phyloP scores from a whole-genome alignment of 768 basidiomycete species.

The Hericium alpestre region DNA sequence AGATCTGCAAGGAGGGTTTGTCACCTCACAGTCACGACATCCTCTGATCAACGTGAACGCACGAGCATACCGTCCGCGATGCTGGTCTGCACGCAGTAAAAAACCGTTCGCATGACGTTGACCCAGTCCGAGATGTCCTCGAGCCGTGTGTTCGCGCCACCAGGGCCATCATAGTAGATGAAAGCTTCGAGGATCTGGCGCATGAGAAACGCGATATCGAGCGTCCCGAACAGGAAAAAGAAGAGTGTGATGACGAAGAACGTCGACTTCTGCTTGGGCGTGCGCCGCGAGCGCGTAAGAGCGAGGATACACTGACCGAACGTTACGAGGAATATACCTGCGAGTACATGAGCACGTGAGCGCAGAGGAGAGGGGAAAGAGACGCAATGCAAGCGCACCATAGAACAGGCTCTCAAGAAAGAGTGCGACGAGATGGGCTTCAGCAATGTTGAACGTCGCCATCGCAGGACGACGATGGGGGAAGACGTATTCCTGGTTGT shows the following conservation, averaged over 20 bases:
- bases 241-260: conserved; percentile 28
- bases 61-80: conserved; percentile 35
- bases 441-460: neutral
- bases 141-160: conserved; percentile 24
- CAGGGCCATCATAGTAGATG: conserved; percentile 20
- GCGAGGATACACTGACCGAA: conserved; percentile 21
- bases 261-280: conserved; percentile 16
- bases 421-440: conserved; percentile 1
- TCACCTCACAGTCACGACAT: neutral
- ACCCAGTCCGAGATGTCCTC: conserved; percentile 28
- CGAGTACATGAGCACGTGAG: too few relatives aligned
- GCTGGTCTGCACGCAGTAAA: conserved; percentile 32
- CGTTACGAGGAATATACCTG: conserved; percentile 10
- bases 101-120: conserved; percentile 31
- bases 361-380: neutral
- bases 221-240: conserved; percentile 30
- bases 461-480: too few relatives aligned
- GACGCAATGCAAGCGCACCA: conserved; percentile 3
- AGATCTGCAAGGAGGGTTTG: conserved; percentile 2
- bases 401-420: conserved; percentile 12
- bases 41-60: neutral
- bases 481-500: too few relatives aligned
- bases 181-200: conserved; percentile 33
- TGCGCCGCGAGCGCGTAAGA: conserved; percentile 21
- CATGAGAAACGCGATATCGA: conserved; percentile 30